phyloP scores from a whole-genome alignment of 2,329 filamentous ascomycete genomes.

The Cercospora zeina region DNA sequence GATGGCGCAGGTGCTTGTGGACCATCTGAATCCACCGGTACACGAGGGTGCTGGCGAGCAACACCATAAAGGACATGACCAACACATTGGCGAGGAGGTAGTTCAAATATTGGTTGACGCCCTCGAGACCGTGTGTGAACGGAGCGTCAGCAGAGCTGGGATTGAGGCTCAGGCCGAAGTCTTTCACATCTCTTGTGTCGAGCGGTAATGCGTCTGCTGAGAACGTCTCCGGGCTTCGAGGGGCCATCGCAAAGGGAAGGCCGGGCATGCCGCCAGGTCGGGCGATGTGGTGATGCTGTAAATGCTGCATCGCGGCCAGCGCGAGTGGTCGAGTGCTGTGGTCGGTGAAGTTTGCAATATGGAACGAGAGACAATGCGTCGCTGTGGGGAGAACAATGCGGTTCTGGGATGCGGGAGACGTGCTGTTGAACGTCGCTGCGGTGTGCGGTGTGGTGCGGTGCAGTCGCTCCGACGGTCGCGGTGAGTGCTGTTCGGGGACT shows the following conservation, averaged over 20 bases:
- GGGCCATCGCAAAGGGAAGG: slow-evolving; percentile 21
- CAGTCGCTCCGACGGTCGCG: neutral
- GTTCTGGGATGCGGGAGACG: neutral
- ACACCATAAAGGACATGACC: slow-evolving; percentile 41
- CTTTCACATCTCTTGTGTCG: slow-evolving; percentile 14
- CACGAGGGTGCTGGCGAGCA: slow-evolving; percentile 43
- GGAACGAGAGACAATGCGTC: slow-evolving; percentile 19
- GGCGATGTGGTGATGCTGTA: slow-evolving; percentile 23
- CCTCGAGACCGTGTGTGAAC: slow-evolving; percentile 47
- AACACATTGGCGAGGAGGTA: slow-evolving; percentile 50
- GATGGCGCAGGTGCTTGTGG: slow-evolving; percentile 49
- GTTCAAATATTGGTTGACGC: slow-evolving; percentile 52
- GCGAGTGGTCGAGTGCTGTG: slow-evolving; percentile 19
- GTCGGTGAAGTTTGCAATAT: slow-evolving; percentile 10
- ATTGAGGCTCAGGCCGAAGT: slow-evolving; percentile 26
- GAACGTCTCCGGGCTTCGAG: slow-evolving; percentile 25
- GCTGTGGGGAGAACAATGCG: neutral
- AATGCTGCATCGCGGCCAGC: slow-evolving; percentile 29
- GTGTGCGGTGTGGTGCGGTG: neutral
- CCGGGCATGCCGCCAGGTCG: slow-evolving; percentile 17
- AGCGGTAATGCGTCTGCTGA: slow-evolving; percentile 16
- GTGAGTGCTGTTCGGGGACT: neutral
- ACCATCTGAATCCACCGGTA: slow-evolving; percentile 47
- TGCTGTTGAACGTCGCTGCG: neutral
- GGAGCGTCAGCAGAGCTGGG: slow-evolving; percentile 27